phyloP scores from a whole-genome alignment of 495 filamentous ascomycete species.

The Echria macrotheca region DNA sequence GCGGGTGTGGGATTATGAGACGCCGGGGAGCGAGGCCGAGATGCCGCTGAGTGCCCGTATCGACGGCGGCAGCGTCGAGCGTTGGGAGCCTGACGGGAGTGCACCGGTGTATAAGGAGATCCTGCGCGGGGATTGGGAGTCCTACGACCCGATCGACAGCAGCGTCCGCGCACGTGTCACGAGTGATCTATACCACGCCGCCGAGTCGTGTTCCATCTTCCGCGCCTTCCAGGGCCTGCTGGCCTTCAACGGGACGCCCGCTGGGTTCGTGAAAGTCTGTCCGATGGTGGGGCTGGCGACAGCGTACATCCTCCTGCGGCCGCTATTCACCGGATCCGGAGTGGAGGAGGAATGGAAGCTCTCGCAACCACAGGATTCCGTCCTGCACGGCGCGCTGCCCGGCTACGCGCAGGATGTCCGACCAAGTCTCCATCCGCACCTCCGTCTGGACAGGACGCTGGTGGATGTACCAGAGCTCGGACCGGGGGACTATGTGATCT shows the following conservation, averaged over 20 bases:
- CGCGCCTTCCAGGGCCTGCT: conserved; percentile 87
- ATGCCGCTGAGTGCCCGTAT: conserved; percentile 50
- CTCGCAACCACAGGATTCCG: conserved; percentile 37
- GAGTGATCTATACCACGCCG: conserved; percentile 75
- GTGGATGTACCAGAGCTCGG: conserved; percentile 65
- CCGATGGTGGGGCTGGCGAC: conserved; percentile 72
- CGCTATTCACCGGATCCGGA: conserved; percentile 59
- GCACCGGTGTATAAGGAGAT: conserved; percentile 65
- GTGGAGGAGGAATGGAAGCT: conserved; percentile 40
- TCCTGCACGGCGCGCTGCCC: conserved; percentile 72
- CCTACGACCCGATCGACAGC: conserved; percentile 77
- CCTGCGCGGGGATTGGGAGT: conserved; percentile 71
- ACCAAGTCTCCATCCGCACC: conserved; percentile 66
- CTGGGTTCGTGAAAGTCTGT: conserved; percentile 60
- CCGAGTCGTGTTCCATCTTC: conserved; percentile 77
- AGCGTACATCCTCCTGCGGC: conserved; percentile 77
- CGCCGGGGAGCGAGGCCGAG: not conserved
- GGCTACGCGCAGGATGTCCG: conserved; percentile 70
- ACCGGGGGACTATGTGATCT: conserved; percentile 82
- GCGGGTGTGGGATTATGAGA: conserved; percentile 61
- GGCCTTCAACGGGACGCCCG: conserved; percentile 53
- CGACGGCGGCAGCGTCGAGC: conserved; percentile 76
- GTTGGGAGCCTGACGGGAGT: conserved; percentile 74
- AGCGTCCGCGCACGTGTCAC: conserved; percentile 61
- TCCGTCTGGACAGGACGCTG: conserved; percentile 64